Evolutionary conservation across 2,329 filamentous ascomycete genomes (phyloP).

Genomic region (Podosphaera fusca): DNA sequence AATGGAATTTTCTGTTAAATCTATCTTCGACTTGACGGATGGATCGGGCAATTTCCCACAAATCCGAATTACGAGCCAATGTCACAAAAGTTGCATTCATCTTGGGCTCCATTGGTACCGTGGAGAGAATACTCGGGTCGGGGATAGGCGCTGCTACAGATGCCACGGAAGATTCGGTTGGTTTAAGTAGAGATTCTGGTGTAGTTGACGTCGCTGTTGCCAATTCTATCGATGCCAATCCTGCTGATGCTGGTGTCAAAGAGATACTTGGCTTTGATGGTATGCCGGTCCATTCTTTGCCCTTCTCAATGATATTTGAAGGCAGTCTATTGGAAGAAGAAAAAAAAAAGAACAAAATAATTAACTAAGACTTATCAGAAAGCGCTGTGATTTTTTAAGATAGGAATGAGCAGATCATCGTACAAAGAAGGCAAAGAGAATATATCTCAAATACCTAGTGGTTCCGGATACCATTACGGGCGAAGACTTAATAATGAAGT

Average conservation of each 20-base stretch:
- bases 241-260: slow-evolving; percentile 3
- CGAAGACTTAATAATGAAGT: not conserved
- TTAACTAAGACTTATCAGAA: slow-evolving; percentile 20
- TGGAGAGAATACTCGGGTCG: slow-evolving; percentile 15
- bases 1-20: slow-evolving; percentile 91
- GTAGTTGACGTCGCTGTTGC: not conserved
- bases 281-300: slow-evolving; percentile 7
- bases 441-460: slow-evolving; percentile 49
- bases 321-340: slow-evolving; percentile 27
- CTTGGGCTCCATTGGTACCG: slow-evolving; percentile 40
- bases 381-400: not conserved
- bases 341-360: slow-evolving; percentile 65
- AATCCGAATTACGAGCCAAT: slow-evolving; percentile 72
- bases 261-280: slow-evolving; percentile 9
- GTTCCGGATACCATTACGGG: slow-evolving; percentile 15
- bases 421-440: slow-evolving; percentile 71
- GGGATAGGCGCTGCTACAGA: not conserved
- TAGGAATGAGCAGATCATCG: slow-evolving; percentile 16
- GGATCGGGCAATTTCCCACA: slow-evolving; percentile 92
- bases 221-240: not conserved
- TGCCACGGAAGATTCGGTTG: not conserved
- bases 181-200: not conserved
- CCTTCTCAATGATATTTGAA: slow-evolving; percentile 11
- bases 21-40: slow-evolving; percentile 94
- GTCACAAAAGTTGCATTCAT: slow-evolving; percentile 98